Evolutionary conservation across 306 rosid species (phyloP).

Genomic region (Malus asiatica): DNA sequence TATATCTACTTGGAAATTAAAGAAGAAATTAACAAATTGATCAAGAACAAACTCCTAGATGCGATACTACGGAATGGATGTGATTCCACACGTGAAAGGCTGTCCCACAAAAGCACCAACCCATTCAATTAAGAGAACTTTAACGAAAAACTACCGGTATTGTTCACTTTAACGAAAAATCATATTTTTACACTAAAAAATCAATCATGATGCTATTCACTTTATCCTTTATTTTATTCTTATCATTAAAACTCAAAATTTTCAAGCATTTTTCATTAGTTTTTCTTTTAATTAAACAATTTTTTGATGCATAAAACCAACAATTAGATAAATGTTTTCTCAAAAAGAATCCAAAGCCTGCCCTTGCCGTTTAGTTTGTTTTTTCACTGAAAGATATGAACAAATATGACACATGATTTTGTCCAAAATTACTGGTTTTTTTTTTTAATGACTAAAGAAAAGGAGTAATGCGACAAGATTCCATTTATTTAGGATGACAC

Average conservation of each 20-base stretch:
- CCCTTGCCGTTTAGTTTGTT: background rate
- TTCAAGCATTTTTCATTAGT: too few species aligned
- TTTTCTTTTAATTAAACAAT: too few species aligned
- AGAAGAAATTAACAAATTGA: background rate
- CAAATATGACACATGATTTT: constrained; percentile 2
- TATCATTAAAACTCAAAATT: too few species aligned
- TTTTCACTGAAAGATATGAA: background rate
- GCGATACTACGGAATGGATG: background rate
- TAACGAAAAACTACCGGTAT: rapidly evolving
- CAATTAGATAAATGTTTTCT: background rate
- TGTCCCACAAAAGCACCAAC: background rate
- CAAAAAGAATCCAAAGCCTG: constrained; percentile 22
- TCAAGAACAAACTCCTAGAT: background rate
- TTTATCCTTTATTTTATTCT: too few species aligned
- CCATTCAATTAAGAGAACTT: background rate
- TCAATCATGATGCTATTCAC: too few species aligned
- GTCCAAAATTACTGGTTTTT: background rate
- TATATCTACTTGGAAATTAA: too few species aligned
- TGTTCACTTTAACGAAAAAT: too few species aligned
- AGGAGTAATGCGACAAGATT: background rate
- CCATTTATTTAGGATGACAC: background rate
- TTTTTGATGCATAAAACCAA: background rate
- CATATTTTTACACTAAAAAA: too few species aligned
- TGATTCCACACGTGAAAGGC: constrained; percentile 19
- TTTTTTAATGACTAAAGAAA: background rate